Evolutionary conservation across 2,329 filamentous ascomycete species (phyloP), one percentile per base, ranked within the genome.

Genomic region (Verticillium albo-atrum): DNA sequence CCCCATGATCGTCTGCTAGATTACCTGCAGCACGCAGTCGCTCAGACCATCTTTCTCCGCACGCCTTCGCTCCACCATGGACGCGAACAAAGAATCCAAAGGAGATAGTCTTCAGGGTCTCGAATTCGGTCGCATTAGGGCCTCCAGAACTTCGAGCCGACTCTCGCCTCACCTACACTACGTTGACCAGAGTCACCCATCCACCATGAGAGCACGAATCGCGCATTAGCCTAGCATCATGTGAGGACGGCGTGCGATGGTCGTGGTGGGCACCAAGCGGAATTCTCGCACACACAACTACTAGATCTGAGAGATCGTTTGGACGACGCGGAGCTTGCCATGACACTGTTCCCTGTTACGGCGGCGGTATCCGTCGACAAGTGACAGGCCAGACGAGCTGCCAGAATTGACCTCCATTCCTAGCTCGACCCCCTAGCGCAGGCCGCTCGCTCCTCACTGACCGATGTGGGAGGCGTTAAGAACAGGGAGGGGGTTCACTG

Each of bases 221-320:
- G 58, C 62, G 61, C 62, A 63, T 63, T 63, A 56, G 62, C 50
- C 12, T 26, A 42, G 17, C 57, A 61, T 63, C 62, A 62, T 63
- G 62, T 63, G 62, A 63, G 61, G 30, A 25, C 20, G 23, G 32
- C 23, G 30, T 25, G 25, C 14, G 26, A 53, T 27, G 51, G n/a
- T 23, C 42, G 42, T 32, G 30, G 30, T 32, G 30, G 30, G 30
- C 30, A 47, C n/a, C 42, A 10, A 7, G 10, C n/a, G n/a, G 20
- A 23, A 23, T 23, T 20, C 42, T 47, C 42, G 42, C 42, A 47
- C 42, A 47, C 42, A 20, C n/a, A 12, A 7, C 10, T n/a, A 37
- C 17, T 12, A 37, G n/a, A 47, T 47, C 42, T 23, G 20, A 20
- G 42, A 4, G 9, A 12, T 12, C 17, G 12, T 23, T 20, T 47